Evolutionary conservation across 2,329 filamentous ascomycete genomes (phyloP), one percentile per base, ranked within the genome.

Genomic region (Talaromyces funiculosus): DNA sequence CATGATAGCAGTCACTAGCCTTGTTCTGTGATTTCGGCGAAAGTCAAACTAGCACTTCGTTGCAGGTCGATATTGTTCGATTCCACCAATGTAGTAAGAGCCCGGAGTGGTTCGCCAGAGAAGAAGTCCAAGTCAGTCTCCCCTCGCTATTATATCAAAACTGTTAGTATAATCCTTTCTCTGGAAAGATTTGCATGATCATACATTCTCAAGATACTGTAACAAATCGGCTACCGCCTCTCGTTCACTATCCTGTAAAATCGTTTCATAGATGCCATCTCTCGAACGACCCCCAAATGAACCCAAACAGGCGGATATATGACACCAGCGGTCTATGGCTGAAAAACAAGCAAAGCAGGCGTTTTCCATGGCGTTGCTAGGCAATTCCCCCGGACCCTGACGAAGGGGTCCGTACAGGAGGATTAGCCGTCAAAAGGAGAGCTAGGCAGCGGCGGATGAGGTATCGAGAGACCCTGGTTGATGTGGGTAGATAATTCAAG

Each of bases 51-150:
- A 57, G 94, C 94, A 78, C 94, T 97, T 66, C 94, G 86, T 79
- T 99, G 94, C 57, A 99, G 83, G 75, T 99, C 94, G 73, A 99
- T 92, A 79, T 99, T 99, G 77, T 97, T 92, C 61, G 94, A 99
- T 75, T 96, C 99, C 61, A 99, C 94, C 26, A 99, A 84, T 12
- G 93, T 99, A 77, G 91, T 97, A 61, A 99, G 81, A 49, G 94
- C 93, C 77, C 90, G 89, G 61, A 99, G 86, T 49, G 94, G 94
- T 72, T 97, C 92, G 77, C 94, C 94, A 38, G 90, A 88, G 78
- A 99, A 99, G 85, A 99, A 99, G 77, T 99, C 93, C 85, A 99
- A 97, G 77, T 99, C 93, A 69, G 92, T 97, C 76, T 99, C 94
- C 72, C 88, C 89, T 73, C 94, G 89, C 94, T 97, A 74, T 31